Evolutionary conservation across 2,329 filamentous ascomycete species (phyloP).

Genomic region (Fusarium tanahbumbuense): DNA sequence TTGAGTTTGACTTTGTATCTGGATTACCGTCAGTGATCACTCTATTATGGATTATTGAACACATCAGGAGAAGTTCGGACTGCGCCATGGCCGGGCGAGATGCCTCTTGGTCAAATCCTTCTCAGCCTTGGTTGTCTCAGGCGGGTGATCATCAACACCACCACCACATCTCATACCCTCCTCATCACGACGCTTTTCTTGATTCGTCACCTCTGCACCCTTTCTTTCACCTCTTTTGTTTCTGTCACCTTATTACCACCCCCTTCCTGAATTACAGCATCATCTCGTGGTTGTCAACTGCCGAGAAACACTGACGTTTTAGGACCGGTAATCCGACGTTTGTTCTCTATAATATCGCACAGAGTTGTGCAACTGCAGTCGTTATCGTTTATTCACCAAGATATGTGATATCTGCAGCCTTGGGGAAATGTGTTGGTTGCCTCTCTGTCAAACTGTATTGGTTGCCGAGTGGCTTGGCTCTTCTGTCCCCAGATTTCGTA

Average conservation of each 20-base stretch:
- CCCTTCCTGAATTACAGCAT: background rate
- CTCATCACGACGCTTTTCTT: conserved; percentile 33
- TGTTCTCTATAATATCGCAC: background rate
- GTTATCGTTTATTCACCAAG: conserved; percentile 1
- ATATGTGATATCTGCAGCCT: conserved; percentile 10
- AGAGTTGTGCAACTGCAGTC: background rate
- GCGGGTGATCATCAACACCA: conserved; percentile 45
- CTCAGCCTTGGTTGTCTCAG: conserved; percentile 45
- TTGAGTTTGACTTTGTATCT: conserved; percentile 25
- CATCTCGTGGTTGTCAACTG: conserved; percentile 36
- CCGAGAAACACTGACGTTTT: conserved; percentile 26
- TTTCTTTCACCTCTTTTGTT: conserved; percentile 15
- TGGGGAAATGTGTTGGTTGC: conserved; percentile 23
- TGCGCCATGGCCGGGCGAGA: conserved; percentile 34
- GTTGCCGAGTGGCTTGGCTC: conserved; percentile 36
- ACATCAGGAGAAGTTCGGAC: conserved; percentile 13
- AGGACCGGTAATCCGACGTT: background rate
- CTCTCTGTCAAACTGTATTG: conserved; percentile 8
- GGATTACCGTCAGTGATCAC: conserved; percentile 3
- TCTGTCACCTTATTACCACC: conserved; percentile 20
- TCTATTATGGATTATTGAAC: conserved; percentile 10
- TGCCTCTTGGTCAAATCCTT: conserved; percentile 27
- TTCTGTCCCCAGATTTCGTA: conserved; percentile 37
- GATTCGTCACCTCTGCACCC: conserved; percentile 38
- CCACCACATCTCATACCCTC: conserved; percentile 35